phyloP scores from a whole-genome alignment of 192 early-diverging fungal genomes.

The Backusella tarrabulga region DNA sequence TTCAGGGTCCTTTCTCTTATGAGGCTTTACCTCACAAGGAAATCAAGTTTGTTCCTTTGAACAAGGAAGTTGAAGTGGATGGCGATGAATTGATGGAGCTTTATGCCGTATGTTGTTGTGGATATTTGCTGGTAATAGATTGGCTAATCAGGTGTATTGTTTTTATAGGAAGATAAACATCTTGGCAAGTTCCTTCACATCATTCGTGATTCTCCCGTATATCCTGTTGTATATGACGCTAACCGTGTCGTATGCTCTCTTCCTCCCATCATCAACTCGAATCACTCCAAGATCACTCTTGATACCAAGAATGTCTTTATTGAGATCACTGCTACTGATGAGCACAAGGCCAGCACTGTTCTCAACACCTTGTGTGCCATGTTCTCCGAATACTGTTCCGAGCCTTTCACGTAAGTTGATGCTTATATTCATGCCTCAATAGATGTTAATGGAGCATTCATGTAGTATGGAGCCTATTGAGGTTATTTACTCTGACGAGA shows the following conservation, averaged over 20 bases:
- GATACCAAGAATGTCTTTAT: constrained; percentile 96
- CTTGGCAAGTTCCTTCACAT: constrained; percentile 90
- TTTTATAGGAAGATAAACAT: constrained; percentile 63
- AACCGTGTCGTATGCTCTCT: constrained; percentile 85
- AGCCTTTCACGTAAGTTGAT: constrained; percentile 82
- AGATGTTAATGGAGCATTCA: not conserved
- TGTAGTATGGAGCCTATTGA: constrained; percentile 88
- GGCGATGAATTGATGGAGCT: constrained; percentile 87
- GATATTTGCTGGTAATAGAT: not conserved
- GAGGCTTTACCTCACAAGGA: constrained; percentile 87
- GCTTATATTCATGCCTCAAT: not conserved
- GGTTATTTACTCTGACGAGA: constrained; percentile 83
- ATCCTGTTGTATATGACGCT: constrained; percentile 89
- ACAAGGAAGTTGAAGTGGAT: constrained; percentile 86
- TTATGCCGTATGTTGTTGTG: constrained; percentile 60
- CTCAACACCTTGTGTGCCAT: constrained; percentile 94
- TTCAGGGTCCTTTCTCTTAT: constrained; percentile 94
- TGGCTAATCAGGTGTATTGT: not conserved
- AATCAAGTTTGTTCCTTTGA: constrained; percentile 92
- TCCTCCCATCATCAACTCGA: constrained; percentile 98
- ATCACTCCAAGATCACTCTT: constrained; percentile 96
- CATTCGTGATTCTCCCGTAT: constrained; percentile 87
- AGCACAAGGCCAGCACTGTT: constrained; percentile 91
- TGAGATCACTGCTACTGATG: constrained; percentile 96
- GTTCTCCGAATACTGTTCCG: constrained; percentile 92